phyloP scores from a whole-genome alignment of 768 basidiomycete species.

The Hortiboletus campestris region DNA sequence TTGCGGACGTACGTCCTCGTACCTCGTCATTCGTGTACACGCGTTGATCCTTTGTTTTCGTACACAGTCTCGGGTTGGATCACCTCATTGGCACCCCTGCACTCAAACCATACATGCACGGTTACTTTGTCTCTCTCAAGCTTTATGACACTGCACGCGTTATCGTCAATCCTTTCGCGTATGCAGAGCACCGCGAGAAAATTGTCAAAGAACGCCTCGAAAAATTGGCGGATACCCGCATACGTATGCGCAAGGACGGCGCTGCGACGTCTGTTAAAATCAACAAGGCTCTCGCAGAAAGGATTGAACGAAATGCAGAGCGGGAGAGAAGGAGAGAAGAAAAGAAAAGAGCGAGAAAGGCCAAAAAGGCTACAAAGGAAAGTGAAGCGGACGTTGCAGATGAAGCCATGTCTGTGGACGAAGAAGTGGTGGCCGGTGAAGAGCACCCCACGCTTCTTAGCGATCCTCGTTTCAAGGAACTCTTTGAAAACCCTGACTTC shows the following conservation, averaged over 20 bases:
- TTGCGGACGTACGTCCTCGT: constrained; percentile 66
- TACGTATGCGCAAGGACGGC: constrained; percentile 71
- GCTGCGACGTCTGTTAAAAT: constrained; percentile 34
- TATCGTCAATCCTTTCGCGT: constrained; percentile 95
- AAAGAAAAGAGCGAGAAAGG: constrained; percentile 48
- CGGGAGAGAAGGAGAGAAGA: constrained; percentile 55
- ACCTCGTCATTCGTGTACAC: not conserved
- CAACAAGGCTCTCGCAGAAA: constrained; percentile 85
- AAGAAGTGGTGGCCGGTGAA: constrained; percentile 19
- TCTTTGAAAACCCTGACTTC: constrained; percentile 92
- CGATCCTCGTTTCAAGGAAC: constrained; percentile 85
- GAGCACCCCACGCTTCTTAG: constrained; percentile 54
- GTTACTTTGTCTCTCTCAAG: constrained; percentile 95
- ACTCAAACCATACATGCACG: constrained; percentile 99
- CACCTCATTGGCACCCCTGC: constrained; percentile 93
- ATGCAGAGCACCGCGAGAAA: constrained; percentile 90
- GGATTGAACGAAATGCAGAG: constrained; percentile 55
- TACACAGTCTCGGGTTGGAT: constrained; percentile 80
- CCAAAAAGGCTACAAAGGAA: constrained; percentile 36
- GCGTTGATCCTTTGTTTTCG: not conserved
- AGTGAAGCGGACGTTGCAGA: constrained; percentile 33
- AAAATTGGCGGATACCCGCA: constrained; percentile 89
- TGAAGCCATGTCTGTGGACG: constrained; percentile 34
- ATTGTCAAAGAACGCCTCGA: constrained; percentile 87
- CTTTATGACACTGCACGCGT: constrained; percentile 94